Evolutionary conservation across 2,329 filamentous ascomycete genomes (phyloP).

Genomic region (Mycosphaerelloides madeirae): DNA sequence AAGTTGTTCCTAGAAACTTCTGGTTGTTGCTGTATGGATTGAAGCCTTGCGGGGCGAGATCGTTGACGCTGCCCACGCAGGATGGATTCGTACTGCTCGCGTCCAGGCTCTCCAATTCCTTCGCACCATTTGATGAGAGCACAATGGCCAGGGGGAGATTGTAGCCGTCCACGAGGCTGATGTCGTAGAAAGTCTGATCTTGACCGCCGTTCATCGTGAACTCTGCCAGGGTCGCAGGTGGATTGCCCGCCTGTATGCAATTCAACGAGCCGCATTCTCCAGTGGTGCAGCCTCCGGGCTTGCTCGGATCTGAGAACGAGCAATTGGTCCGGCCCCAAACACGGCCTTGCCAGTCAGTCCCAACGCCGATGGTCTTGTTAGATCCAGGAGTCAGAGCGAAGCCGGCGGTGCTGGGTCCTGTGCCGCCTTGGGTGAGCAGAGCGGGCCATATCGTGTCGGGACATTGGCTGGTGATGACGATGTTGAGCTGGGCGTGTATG

Average conservation of each 20-base stretch:
- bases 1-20: slow-evolving; percentile 56
- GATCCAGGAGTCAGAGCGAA: slow-evolving; percentile 61
- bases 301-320: slow-evolving; percentile 62
- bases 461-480: slow-evolving; percentile 69
- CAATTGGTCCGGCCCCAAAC: slow-evolving; percentile 84
- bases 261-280: slow-evolving; percentile 70
- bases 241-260: slow-evolving; percentile 58
- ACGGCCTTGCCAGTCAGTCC: slow-evolving; percentile 72
- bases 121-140: slow-evolving; percentile 52
- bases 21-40: slow-evolving; percentile 51
- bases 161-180: slow-evolving; percentile 80
- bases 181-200: slow-evolving; percentile 74
- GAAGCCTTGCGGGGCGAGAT: slow-evolving; percentile 46
- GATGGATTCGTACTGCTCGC: slow-evolving; percentile 72
- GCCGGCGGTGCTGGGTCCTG: slow-evolving; percentile 58
- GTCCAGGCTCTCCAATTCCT: slow-evolving; percentile 58
- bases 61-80: slow-evolving; percentile 67
- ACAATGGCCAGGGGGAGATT: slow-evolving; percentile 66
- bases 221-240: slow-evolving; percentile 73
- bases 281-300: slow-evolving; percentile 56
- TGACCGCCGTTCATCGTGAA: slow-evolving; percentile 69
- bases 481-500: slow-evolving; percentile 37
- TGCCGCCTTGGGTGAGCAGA: slow-evolving; percentile 67
- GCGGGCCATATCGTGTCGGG: slow-evolving; percentile 69
- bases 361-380: slow-evolving; percentile 60